Base-by-base conservation (phyloP, 2,329 filamentous ascomycete species). In the Paecilomyces formosus region DNA sequence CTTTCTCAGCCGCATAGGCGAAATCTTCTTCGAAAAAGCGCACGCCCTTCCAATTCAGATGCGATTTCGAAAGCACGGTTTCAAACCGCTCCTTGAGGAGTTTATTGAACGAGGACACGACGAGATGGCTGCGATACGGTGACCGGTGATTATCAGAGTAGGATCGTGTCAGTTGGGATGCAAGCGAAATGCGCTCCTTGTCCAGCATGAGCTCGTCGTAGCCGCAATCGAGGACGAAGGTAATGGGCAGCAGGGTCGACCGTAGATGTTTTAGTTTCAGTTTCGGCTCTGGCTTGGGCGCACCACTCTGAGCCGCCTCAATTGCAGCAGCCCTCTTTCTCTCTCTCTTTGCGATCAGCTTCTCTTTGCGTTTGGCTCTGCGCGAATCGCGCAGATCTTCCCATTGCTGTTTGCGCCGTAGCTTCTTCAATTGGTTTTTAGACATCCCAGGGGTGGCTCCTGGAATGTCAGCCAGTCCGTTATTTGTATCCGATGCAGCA, bases 201-300 rank as follows among this genome's bases (percentile, higher is more conserved):
- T 93, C 89, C 55, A 81, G 82, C 94, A 99, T 99, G 69, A 92
- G 83, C 50, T 89, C 80, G 72, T 99, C 92, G 71, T 95, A 99
- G 64, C 89, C 86, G 75, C 93, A 97, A 77, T 99, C 94, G 62
- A 99, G 78, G 60, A 99, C 81, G 64, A 99, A 78, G 0, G 90
- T 85, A 22, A 97, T 78, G 1, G 92, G 92, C 0, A 95, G 82
- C 58, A 85, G 83, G 54, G 80, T 77, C 3, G 80, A 75, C 21
- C 66, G 73, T 57, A 63, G 64, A 49, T 66, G 63, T 55, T 68
- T 65, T 35, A 67, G 63, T 57, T 67, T 64, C 5, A 60, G 61
- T 45, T 31, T 31, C 30, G 64, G 58, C 53, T 64, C 60, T 59
- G 45, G 31, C 61, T 56, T 39, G 66, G 66, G 49, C 70, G 52